phyloP scores from a whole-genome alignment of 2,329 filamentous ascomycete genomes.

The Akanthomyces lecanii region DNA sequence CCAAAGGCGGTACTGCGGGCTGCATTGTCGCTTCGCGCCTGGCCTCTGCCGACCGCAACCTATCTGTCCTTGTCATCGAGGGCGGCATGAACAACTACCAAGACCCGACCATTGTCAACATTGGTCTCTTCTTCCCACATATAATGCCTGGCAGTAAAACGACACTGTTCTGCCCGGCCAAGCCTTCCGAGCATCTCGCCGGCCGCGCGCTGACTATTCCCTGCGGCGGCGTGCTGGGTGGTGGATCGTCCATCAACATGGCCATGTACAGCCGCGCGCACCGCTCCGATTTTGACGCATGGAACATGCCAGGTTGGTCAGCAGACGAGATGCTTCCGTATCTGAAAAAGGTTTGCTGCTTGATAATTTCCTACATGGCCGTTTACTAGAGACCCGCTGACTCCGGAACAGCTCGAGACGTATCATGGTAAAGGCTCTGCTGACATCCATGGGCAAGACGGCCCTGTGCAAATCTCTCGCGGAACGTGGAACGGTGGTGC shows the following conservation, averaged over 20 bases:
- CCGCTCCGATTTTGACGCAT: too few relatives aligned
- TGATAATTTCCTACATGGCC: not conserved
- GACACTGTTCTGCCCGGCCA: slow-evolving; percentile 26
- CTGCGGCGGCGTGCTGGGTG: too few relatives aligned
- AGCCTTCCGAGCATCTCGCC: not conserved
- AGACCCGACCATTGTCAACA: slow-evolving; percentile 26
- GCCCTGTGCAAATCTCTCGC: slow-evolving; percentile 52
- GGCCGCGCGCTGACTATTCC: too few relatives aligned
- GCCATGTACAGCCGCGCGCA: too few relatives aligned
- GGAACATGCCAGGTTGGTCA: too few relatives aligned
- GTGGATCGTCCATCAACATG: too few relatives aligned
- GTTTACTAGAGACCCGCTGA: too few relatives aligned
- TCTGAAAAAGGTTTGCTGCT: slow-evolving; percentile 27
- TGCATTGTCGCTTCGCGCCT: slow-evolving; percentile 30
- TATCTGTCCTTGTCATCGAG: slow-evolving; percentile 31
- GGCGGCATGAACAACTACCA: slow-evolving; percentile 27
- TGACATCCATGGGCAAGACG: slow-evolving; percentile 47
- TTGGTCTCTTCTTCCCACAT: slow-evolving; percentile 25
- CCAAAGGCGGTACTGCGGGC: slow-evolving; percentile 29
- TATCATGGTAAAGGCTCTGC: slow-evolving; percentile 41
- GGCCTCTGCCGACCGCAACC: slow-evolving; percentile 26
- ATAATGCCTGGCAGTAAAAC: slow-evolving; percentile 24
- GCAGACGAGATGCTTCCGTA: slow-evolving; percentile 30
- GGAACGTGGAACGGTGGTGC: slow-evolving; percentile 40
- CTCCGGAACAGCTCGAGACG: slow-evolving; percentile 44